Base-by-base conservation (phyloP, 805 yeast species). In the Metschnikowia kofuensis region DNA sequence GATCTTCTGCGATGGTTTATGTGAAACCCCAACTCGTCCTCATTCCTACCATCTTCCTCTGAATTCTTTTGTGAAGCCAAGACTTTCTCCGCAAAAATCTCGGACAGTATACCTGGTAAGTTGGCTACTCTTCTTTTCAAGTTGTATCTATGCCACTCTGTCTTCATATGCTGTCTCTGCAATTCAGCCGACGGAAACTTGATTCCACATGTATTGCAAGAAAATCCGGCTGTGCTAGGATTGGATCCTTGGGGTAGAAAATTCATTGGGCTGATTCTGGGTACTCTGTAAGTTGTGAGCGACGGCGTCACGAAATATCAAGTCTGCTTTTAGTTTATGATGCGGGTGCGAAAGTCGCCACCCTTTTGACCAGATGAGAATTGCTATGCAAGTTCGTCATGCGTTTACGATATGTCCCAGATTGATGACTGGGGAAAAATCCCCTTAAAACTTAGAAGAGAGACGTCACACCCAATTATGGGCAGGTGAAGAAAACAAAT, bases 121-220 rank as follows among this genome's bases (percentile, higher is more conserved):
- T 69, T 70, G 0, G 97, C 96, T 31, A 94, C 96, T 60, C 96
- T 80, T 70, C 99, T 82, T 64, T 94, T 94, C 62, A 94, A 77
- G 62, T 94, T 94, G 68, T 94, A 94, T 54, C 99, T 79, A 64
- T 94, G 99, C 99, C 99, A 94, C 48, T 94, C 99, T 2, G 96
- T 84, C 64, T 88, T 89, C 99, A 94, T 94, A 65, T 94, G 99
- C 55, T 78, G 78, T 53, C 98, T 77, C 70, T 94, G 99, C 50
- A 84, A 75, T 53, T 85, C 94, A n/a, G 96, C 85, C 35, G 84
- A 75, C 38, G 84, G 80, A 62, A 94, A 94, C 40, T 84, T 83
- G 54, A 89, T 81, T 26, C 82, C 83, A 68, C 99, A 94, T 16
- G 96, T 85, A 62, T 91, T 88, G 69, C 99, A 94, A 11, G 97